These are phyloP conservation scores for Mycena sanguinolenta DNA, from an alignment of 768 basidiomycete genomes.

Conservation along the genomic window DNA sequence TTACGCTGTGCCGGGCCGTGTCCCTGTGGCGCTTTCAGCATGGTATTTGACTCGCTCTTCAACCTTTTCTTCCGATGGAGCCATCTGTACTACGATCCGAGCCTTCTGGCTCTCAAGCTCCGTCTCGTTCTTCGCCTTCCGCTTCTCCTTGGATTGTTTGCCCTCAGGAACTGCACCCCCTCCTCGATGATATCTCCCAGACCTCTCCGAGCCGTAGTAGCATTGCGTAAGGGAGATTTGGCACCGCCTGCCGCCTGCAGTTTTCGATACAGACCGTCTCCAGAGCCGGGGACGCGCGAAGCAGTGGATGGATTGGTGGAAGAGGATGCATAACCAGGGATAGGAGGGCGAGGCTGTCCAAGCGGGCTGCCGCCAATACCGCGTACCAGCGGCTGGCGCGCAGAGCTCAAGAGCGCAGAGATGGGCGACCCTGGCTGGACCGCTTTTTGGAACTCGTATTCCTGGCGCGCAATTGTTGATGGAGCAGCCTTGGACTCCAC, in stretches of 20 bases:
- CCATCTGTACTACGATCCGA: constrained; percentile 95
- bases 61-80: constrained; percentile 58
- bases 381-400: constrained; percentile 88
- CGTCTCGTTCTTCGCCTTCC: constrained; percentile 64
- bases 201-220: constrained; percentile 53
- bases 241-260: constrained; percentile 64
- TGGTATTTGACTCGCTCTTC: constrained; percentile 43
- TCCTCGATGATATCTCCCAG: constrained; percentile 61
- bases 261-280: constrained; percentile 46
- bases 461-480: constrained; percentile 83
- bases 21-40: constrained; percentile 36
- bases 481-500: constrained; percentile 53
- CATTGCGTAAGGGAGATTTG: constrained; percentile 67
- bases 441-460: constrained; percentile 97
- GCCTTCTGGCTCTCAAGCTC: constrained; percentile 94
- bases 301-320: constrained; percentile 29
- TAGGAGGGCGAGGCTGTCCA: constrained; percentile 34
- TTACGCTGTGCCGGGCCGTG: constrained; percentile 1
- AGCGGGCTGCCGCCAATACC: constrained; percentile 53
- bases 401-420: constrained; percentile 89
- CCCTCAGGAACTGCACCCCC: constrained; percentile 46
- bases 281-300: constrained; percentile 19
- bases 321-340: constrained; percentile 26
- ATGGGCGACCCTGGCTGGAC: constrained; percentile 97
- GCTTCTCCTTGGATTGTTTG: constrained; percentile 48